phyloP scores from a whole-genome alignment of 2,329 filamentous ascomycete species.

The Lachnellula cervina region DNA sequence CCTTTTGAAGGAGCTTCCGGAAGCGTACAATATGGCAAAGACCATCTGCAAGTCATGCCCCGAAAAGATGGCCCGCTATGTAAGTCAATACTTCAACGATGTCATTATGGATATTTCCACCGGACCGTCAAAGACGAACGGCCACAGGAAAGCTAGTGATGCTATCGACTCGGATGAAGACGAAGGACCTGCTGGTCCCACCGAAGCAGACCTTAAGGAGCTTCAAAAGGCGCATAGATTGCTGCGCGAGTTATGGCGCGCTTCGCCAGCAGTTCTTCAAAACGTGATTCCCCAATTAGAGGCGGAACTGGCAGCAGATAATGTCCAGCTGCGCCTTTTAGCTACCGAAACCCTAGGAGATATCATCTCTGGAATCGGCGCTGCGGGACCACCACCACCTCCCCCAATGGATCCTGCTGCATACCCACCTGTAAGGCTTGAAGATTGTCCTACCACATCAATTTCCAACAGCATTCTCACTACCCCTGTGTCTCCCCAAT shows the following conservation, averaged over 20 bases:
- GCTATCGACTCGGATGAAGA: slow-evolving; percentile 62
- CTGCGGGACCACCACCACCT: slow-evolving; percentile 74
- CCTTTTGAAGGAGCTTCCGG: slow-evolving; percentile 79
- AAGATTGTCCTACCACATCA: slow-evolving; percentile 50
- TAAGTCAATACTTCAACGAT: slow-evolving; percentile 95
- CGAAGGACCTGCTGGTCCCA: slow-evolving; percentile 55
- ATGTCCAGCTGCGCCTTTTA: slow-evolving; percentile 76
- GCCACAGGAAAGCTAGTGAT: slow-evolving; percentile 44
- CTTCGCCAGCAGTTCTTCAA: slow-evolving; percentile 78
- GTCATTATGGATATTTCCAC: slow-evolving; percentile 85
- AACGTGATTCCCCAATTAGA: slow-evolving; percentile 94
- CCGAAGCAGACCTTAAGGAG: slow-evolving; percentile 81
- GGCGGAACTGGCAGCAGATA: slow-evolving; percentile 85
- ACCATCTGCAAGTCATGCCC: slow-evolving; percentile 83
- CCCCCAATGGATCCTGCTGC: slow-evolving; percentile 72
- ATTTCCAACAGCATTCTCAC: slow-evolving; percentile 62
- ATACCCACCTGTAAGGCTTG: slow-evolving; percentile 71
- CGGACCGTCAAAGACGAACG: slow-evolving; percentile 42
- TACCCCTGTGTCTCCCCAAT: slow-evolving; percentile 79
- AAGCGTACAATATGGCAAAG: slow-evolving; percentile 95
- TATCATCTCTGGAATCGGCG: slow-evolving; percentile 88
- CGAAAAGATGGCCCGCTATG: slow-evolving; percentile 91
- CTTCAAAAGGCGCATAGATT: slow-evolving; percentile 84
- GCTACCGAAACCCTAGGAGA: slow-evolving; percentile 94
- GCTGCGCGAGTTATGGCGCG: slow-evolving; percentile 89